Conservation (phyloP, 495 filamentous ascomycete species). For the Margaritispora aquatica region DNA sequence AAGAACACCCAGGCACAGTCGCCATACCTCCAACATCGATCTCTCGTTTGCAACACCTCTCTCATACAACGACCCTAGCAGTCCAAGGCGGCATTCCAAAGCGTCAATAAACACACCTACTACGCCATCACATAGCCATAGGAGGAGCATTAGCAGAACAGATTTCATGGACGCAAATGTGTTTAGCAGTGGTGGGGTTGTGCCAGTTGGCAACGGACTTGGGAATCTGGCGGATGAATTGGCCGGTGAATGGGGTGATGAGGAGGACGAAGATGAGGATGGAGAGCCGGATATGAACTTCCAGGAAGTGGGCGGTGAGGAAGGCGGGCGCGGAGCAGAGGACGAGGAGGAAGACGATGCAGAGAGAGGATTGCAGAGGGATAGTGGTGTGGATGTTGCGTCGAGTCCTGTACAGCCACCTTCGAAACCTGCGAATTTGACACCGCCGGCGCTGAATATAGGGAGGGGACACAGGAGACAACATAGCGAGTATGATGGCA, state of each 20-base stretch:
- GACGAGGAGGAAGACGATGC: conserved; percentile 9
- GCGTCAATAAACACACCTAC: conserved; percentile 58
- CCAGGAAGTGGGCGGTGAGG: conserved; percentile 34
- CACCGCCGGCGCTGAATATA: conserved; percentile 2
- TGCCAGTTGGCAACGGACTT: conserved; percentile 45
- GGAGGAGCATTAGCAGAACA: conserved; percentile 41
- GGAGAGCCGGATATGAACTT: conserved; percentile 38
- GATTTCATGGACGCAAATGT: conserved; percentile 44
- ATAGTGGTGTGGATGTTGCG: conserved; percentile 23
- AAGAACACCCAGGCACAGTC: conserved; percentile 58
- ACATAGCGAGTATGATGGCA: conserved; percentile 51
- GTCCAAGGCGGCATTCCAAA: conserved; percentile 43
- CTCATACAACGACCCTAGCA: conserved; percentile 14
- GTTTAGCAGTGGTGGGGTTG: conserved; percentile 30
- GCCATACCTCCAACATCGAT: conserved; percentile 49
- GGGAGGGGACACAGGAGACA: conserved; percentile 32
- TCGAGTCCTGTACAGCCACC: conserved; percentile 9
- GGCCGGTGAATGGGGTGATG: conserved; percentile 49
- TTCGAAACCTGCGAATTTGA: conserved; percentile 8
- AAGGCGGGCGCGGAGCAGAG: no score
- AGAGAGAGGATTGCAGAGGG: conserved; percentile 4
- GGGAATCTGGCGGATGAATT: conserved; percentile 72
- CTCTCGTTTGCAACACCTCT: conserved; percentile 22
- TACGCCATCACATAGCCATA: conserved; percentile 41
- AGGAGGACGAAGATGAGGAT: conserved; percentile 49